phyloP scores from a whole-genome alignment of 768 basidiomycete genomes.

The Roridomyces roridus region DNA sequence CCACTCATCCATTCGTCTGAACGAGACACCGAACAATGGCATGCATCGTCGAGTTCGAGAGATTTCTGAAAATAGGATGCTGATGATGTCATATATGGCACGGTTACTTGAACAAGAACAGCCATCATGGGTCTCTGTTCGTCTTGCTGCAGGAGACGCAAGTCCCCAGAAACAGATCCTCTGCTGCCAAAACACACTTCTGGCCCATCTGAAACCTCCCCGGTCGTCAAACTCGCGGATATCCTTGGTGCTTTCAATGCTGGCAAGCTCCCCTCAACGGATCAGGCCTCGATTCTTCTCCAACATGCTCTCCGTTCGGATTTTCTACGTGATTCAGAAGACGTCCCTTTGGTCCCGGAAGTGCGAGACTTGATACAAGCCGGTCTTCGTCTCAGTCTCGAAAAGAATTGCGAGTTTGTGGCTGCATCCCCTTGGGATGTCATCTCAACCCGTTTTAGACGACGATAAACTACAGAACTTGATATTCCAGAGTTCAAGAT shows the following conservation, averaged over 20 bases:
- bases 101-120: too few relatives aligned
- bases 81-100: slow-evolving; percentile 6
- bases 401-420: slow-evolving; percentile 46
- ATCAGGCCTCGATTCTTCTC: slow-evolving; percentile 37
- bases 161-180: slow-evolving; percentile 25
- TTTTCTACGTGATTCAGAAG: slow-evolving; percentile 30
- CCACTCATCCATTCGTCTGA: too few relatives aligned
- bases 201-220: slow-evolving; percentile 8
- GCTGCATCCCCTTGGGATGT: background rate
- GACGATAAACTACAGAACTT: slow-evolving; percentile 47
- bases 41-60: too few relatives aligned
- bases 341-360: slow-evolving; percentile 35
- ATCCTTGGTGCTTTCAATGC: slow-evolving; percentile 41
- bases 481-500: slow-evolving; percentile 33
- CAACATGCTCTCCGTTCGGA: slow-evolving; percentile 33
- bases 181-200: slow-evolving; percentile 21
- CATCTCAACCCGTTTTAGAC: slow-evolving; percentile 26
- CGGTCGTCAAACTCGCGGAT: slow-evolving; percentile 40
- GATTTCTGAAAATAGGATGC: too few relatives aligned
- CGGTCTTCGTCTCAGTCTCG: slow-evolving; percentile 38
- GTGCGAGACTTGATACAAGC: slow-evolving; percentile 38
- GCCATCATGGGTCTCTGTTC: slow-evolving; percentile 20
- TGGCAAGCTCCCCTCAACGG: slow-evolving; percentile 47
- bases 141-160: slow-evolving; percentile 22
- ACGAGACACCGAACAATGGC: too few relatives aligned